Conservation (phyloP, 345 rosid genomes). For the Lumnitzera racemosa region DNA sequence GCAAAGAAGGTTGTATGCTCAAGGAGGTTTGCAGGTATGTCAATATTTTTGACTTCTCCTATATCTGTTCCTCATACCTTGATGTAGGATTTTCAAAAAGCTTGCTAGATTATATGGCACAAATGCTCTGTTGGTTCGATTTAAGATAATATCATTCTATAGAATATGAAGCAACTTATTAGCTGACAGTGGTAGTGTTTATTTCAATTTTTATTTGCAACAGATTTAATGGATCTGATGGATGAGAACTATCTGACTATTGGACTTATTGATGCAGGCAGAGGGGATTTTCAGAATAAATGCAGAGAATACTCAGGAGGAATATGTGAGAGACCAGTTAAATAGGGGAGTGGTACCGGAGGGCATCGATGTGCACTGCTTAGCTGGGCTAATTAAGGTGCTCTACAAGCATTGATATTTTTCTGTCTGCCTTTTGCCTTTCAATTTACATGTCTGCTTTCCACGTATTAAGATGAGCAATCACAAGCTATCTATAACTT, state of each 20-base stretch:
- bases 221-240: too few species aligned
- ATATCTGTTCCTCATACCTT: not conserved
- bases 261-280: conserved; percentile 17
- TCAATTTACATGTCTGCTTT: too few species aligned
- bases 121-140: not conserved
- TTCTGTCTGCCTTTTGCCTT: too few species aligned
- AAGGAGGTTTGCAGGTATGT: conserved; percentile 30
- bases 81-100: not conserved
- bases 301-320: conserved; percentile 41
- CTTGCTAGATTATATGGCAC: not conserved
- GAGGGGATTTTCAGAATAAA: conserved; percentile 44
- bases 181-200: too few species aligned
- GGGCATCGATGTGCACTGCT: conserved; percentile 33
- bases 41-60: not conserved
- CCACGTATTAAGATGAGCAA: too few species aligned
- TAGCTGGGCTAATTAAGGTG: conserved; percentile 45
- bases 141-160: not conserved
- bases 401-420: too few species aligned
- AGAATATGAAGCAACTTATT: too few species aligned
- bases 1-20: conserved; percentile 28
- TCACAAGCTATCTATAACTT: too few species aligned
- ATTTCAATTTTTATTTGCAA: too few species aligned
- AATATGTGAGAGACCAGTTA: conserved; percentile 34
- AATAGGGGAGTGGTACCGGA: conserved; percentile 34
- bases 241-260: too few species aligned